Evolutionary conservation across 768 basidiomycete species (phyloP), one percentile per base, ranked within the genome.

Genomic region (Pholiota microspora): DNA sequence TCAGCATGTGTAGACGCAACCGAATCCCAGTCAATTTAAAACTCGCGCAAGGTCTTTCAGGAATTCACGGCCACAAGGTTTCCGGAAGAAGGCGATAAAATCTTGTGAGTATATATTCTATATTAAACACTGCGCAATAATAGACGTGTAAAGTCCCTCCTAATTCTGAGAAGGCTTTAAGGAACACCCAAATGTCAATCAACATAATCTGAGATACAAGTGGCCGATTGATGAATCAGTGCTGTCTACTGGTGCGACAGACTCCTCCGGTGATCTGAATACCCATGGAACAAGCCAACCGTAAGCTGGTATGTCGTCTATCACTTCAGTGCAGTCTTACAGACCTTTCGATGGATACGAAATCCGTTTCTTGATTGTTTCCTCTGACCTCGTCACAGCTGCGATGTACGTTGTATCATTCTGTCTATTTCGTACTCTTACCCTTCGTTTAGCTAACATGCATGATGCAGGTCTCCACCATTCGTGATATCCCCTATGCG

Each of bases 281-380:
- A 61, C 51, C 53, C 54, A 49, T 56, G 54, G 21, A 46, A 35
- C 38, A 50, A 48, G 24, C 49, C 46, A 54, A 57, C n/a, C 50
- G 44, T 55, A 51, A 29, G 21, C 25, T 45, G 49, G 46, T 29
- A 18, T 38, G 35, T 51, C 49, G 50, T 52, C 56, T 51, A 40
- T 49, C 57, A 49, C 53, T 56, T 44, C 55, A 57, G 46, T 50
- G 51, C 47, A 57, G 46, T 54, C 18, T 42, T 42, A 9, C 40
- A n/a, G n/a, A n/a, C n/a, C n/a, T n/a, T n/a, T n/a, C n/a, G n/a
- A n/a, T n/a, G n/a, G n/a, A n/a, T n/a, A n/a, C n/a, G n/a, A n/a
- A n/a, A n/a, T n/a, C n/a, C n/a, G n/a, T n/a, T n/a, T n/a, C n/a
- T n/a, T n/a, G n/a, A 42, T 23, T 42, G 12, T 42, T 42, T 18